A percentile compares a stretch with the other conserved stretches of the same genome.
phyloP scores from a whole-genome alignment of 305 asterid species.

The Fraxinus ornus region DNA sequence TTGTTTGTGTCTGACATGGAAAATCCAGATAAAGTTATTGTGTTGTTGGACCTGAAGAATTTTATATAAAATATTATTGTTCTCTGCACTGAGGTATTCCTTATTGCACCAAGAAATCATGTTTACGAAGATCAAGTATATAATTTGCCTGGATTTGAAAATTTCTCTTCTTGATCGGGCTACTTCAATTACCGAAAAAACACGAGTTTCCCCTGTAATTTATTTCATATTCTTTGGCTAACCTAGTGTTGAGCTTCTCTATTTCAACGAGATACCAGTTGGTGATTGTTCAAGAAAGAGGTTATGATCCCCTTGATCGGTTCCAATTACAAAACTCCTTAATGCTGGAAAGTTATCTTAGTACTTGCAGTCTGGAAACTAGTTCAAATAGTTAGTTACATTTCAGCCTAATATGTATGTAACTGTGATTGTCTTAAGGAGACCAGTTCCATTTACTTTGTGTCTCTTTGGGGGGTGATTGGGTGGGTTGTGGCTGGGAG shows the following conservation, averaged over 20 bases:
- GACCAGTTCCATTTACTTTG: background rate
- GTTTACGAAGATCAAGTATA: background rate
- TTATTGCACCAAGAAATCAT: background rate
- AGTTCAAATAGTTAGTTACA: background rate
- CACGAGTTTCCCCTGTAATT: background rate
- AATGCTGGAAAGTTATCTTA: background rate
- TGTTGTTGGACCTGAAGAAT: conserved; percentile 6
- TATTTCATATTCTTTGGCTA: background rate
- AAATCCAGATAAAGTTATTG: conserved; percentile 5
- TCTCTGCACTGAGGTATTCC: background rate
- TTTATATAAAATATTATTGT: conserved; percentile 8
- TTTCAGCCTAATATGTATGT: background rate
- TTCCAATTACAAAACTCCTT: background rate
- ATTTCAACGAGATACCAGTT: background rate
- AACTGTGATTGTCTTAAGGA: background rate
- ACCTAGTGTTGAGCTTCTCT: background rate
- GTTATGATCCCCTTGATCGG: background rate
- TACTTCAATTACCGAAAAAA: background rate
- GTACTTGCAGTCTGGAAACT: background rate
- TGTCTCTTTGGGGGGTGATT: background rate
- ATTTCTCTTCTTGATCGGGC: background rate
- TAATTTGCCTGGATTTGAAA: background rate
- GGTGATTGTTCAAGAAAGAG: background rate
- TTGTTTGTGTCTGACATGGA: conserved; percentile 4
- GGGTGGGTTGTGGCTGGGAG: background rate